Evolutionary conservation across 129 eudicot genomes (phyloP), one percentile per base, ranked within the genome.

Genomic region (Artemisia annua): DNA sequence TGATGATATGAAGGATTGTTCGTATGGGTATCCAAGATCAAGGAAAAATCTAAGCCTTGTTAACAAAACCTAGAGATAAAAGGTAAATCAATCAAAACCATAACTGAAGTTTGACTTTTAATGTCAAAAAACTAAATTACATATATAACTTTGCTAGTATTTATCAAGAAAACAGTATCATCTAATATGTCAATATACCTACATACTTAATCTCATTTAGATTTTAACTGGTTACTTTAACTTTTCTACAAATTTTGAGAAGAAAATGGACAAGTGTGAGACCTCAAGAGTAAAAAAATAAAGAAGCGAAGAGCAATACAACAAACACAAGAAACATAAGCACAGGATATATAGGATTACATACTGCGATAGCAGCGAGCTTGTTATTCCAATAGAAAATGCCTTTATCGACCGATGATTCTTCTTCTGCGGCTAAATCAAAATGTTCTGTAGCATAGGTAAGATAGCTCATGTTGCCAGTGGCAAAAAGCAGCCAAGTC

Each of bases 11-110:
- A 88, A 78, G 53, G 88, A 80, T 26, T 78, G 65, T 81, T 88
- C 95, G 48, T 83, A 83, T 15, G 90, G 95, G 74, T 78, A 85
- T 26, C 95, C 90, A 63, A 83, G 90, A 77, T 88, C 95, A 30
- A 57, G 71, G 70, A 85, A 85, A 70, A 71, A 88, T 74, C 95
- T 79, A 12, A 85, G 76, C 55, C 95, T 85, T 79, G 95, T 75
- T 50, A 88, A 84, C 83, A 88, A 69, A 76, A 87, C 67, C 94
- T 85, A 61, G 35, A 57, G 11, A 28, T 9, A 69, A 22, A 68
- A 65, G 19, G 64, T 53, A 8, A 60, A 52, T 16, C 14, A 17
- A 35, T 3, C 26, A 48, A 46, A 17, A 5, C 32, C 7, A 46
- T 19, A 57, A 51, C 2, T 3, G 39, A 70, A 16, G 14, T 7